Evolutionary conservation across 805 yeast genomes (phyloP).

Genomic region (Saccharomycopsis fermentans): DNA sequence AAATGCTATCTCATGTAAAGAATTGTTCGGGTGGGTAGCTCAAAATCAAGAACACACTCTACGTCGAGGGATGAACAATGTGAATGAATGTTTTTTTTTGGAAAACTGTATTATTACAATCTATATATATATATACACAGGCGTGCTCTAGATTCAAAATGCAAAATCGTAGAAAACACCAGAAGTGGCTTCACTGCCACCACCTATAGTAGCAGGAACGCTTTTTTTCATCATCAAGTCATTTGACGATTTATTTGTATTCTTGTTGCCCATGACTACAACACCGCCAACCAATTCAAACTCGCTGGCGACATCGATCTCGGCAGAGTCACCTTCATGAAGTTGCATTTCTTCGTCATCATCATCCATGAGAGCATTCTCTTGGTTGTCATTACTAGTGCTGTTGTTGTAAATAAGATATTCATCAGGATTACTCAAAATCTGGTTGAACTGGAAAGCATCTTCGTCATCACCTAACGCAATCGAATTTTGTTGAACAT

Average conservation of each 20-base stretch:
- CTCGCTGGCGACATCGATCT: neutral
- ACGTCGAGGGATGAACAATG: too few relatives aligned
- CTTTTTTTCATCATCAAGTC: neutral
- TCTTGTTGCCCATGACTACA: neutral
- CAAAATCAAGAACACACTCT: too few relatives aligned
- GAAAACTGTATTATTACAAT: neutral
- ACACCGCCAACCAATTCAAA: neutral
- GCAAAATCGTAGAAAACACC: constrained; percentile 1
- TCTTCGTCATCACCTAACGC: neutral
- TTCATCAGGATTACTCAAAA: neutral
- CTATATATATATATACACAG: neutral
- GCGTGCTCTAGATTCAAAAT: neutral
- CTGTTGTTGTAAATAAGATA: constrained; percentile 4
- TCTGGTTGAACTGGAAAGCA: neutral
- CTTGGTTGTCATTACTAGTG: constrained; percentile 3
- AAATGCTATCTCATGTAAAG: too few relatives aligned
- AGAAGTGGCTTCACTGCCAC: neutral
- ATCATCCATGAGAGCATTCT: neutral
- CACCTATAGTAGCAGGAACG: neutral
- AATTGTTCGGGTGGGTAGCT: too few relatives aligned
- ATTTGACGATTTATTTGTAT: neutral
- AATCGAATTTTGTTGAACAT: neutral
- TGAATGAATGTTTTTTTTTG: neutral
- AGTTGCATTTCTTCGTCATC: neutral
- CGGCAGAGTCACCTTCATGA: neutral